Base-by-base conservation (phyloP, 2,329 filamentous ascomycete genomes). In the Aschersonia sp. region DNA sequence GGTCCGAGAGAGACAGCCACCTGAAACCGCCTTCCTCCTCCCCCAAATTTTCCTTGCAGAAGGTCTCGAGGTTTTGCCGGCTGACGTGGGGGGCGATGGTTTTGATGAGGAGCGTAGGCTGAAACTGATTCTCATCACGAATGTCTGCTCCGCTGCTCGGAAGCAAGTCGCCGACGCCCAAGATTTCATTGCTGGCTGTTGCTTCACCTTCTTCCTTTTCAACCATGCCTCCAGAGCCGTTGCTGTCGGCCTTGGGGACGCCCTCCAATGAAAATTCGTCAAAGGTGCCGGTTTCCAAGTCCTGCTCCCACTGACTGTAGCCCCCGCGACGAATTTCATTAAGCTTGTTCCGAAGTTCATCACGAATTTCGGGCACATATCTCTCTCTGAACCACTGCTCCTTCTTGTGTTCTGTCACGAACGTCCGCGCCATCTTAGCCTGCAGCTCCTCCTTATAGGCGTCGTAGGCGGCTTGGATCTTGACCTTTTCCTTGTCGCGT, bases 311-410 rank as follows among this genome's bases (percentile, higher is more conserved):
- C 56, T 92, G 86, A 44, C 75, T 78, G 63, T 92, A 96, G 46
- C 81, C 78, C 11, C 78, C 79, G 41, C 82, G 79, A 44, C 94
- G 83, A 60, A 86, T 88, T 44, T 88, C 83, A 63, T 83, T 84
- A 47, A 97, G 70, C 57, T 87, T 83, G 50, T 72, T 70, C 48
- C 84, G 81, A 58, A 96, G 79, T 2, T 76, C 73, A 54, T 89
- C 82, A 46, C 86, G 76, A 47, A 90, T 79, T 55, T 92, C 87
- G 1, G 87, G 78, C 32, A 94, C 82, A 57, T 98, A 98, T 61
- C 87, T 82, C 66, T 98, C 92, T 56, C 83, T 87, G 68, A 98
- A 98, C 92, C 92, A 98, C 61, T 98, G 90, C 63, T 98, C 92
- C 42, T 81, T 81, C 62, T 94, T 95, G 66, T 98, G 92, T 56